Base-by-base conservation (phyloP, 805 yeast species). In the Spathaspora girioi region DNA sequence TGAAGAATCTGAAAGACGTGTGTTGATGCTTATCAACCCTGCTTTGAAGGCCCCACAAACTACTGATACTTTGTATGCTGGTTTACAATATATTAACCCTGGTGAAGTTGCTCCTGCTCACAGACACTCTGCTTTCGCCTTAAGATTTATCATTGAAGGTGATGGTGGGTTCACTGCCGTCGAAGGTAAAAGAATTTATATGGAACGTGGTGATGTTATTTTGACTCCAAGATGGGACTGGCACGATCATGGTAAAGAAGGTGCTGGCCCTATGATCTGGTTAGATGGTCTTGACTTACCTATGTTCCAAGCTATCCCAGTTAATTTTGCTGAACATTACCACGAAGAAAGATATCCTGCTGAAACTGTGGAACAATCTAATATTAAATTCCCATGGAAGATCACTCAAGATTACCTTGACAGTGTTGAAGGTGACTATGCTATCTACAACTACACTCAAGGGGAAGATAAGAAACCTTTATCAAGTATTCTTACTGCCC, bases 31-130 rank as follows among this genome's bases (percentile, higher is more conserved):
- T 20, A 45, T 54, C 10, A 54, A 54, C 50, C 56, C 56, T 15
- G 42, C 51, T 12, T 50, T 54, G 46, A 53, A 43, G 29, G 56
- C 56, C 7, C 56, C 57, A 8, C 53, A 52, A 35, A 54, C 57
- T 20, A 54, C 54, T 20, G 57, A 54, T 44, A 54, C 55, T 26
- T 52, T 54, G 43, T 54, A 54, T 44, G 57, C 57, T 38, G 57
- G 57, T 27, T 46, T 54, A 20, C 56, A 53, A 46, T 50, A 53
- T 20, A 52, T 54, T 49, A 50, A 50, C 19, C 53, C 57, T 6
- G 55, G 56, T 19, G 54, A 53, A 53, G 54, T 53, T 18, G 56
- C 56, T 32, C 56, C 53, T n/a, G 56, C 55, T 32, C 55, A 54
- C 18, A 51, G 56, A 43, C 56, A 54, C 43, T 45, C 53, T 38